Evolutionary conservation across 2,329 filamentous ascomycete genomes (phyloP), one percentile per base, ranked within the genome.

Genomic region (Fusarium foetens): DNA sequence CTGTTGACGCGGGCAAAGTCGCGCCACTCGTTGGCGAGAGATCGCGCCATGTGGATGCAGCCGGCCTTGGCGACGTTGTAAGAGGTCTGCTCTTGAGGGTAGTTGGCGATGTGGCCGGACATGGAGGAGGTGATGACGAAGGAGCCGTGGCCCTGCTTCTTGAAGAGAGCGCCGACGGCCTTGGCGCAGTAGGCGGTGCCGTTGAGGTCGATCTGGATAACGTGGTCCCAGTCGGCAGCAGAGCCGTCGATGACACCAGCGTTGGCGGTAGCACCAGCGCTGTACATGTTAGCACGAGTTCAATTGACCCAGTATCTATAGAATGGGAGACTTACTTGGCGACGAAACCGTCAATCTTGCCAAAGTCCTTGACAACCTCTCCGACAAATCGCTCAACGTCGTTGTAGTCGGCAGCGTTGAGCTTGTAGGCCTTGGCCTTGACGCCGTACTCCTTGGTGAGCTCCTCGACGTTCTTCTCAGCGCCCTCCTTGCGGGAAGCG

Each of bases 301-400:
- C 48, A 51, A 43, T 57, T 14, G 13, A 33, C 13, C 4, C 27
- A 17, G 5, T 3, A 0, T 23, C 0, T 25, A 12, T 4, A 12
- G 13, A n/a, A n/a, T 1, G 23, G 14, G 14, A 23, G 14, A 89
- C 91, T 43, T 87, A 91, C 81, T 94, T 94, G 76, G 92, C 92
- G 59, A 94, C 88, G 75, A 94, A 93, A 68, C 91, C 88, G 72
- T 94, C 92, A 64, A 94, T 89, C 53, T 90, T 89, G 76, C 91
- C 90, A 79, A 94, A 95, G 78, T 95, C 93, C 73, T 85, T 83
- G 79, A 92, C 86, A 72, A 94, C 90, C 38, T 94, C 89, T 63
- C 84, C 83, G 63, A 90, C 83, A 72, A 89, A 84, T 49, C 83
- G 79, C 78, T 89, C 82, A 61, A 90, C 85, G 14, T 85, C 81